A percentile compares a stretch with the other conserved stretches of the same genome.
phyloP scores from a whole-genome alignment of 2,329 filamentous ascomycete genomes.

The Microcyclosporella mali region DNA sequence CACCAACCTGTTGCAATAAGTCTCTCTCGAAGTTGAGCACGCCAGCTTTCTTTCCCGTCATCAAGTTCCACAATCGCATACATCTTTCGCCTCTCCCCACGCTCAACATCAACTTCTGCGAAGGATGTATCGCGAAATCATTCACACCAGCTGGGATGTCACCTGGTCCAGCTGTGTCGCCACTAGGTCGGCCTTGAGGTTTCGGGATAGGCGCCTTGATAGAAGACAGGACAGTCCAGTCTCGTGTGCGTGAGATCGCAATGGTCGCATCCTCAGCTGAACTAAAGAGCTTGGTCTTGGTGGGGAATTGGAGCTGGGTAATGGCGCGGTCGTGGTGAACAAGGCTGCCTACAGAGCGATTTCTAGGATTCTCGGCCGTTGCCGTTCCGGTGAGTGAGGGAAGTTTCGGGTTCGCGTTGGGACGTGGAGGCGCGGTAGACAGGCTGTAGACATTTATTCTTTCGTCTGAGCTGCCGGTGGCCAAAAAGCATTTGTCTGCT shows the following conservation, averaged over 20 bases:
- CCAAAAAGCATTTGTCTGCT: conserved; percentile 75
- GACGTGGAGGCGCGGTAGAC: conserved; percentile 50
- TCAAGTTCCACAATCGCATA: conserved; percentile 93
- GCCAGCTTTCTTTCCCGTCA: conserved; percentile 91
- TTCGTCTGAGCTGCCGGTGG: conserved; percentile 88
- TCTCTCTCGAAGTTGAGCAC: conserved; percentile 77
- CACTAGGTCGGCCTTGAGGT: conserved; percentile 70
- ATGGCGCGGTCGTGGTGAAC: conserved; percentile 81
- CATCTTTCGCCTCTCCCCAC: conserved; percentile 83
- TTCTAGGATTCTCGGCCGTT: conserved; percentile 76
- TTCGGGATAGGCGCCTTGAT: conserved; percentile 88
- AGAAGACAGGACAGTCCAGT: conserved; percentile 80
- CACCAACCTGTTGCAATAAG: conserved; percentile 67
- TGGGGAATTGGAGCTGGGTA: conserved; percentile 74
- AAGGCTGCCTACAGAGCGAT: conserved; percentile 80
- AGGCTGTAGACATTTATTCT: conserved; percentile 91
- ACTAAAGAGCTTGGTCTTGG: conserved; percentile 80
- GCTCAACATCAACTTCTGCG: conserved; percentile 92
- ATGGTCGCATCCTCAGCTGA: conserved; percentile 87
- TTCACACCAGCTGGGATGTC: conserved; percentile 83
- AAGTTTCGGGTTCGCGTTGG: conserved; percentile 55
- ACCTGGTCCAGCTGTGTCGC: conserved; percentile 79
- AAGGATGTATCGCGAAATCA: conserved; percentile 90
- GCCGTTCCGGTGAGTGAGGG: conserved; percentile 61
- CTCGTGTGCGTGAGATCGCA: conserved; percentile 75